A percentile compares a stretch with the other conserved stretches of the same genome.
These are phyloP conservation scores for Paraphaeosphaeria minitans DNA, from an alignment of 2,329 filamentous ascomycete species.

Conservation along the genomic window DNA sequence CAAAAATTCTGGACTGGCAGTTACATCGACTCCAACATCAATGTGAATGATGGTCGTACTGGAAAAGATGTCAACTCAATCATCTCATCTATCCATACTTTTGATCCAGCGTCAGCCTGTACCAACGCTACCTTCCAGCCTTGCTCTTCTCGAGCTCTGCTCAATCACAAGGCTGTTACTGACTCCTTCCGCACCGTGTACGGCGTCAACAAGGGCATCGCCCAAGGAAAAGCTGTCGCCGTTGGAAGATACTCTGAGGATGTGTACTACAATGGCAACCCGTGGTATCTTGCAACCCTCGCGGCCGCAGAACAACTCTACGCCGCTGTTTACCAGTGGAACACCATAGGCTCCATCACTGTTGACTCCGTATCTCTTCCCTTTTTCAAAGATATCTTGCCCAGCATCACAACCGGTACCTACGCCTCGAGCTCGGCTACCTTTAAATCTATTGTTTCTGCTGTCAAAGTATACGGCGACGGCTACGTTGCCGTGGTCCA, in stretches of 20 bases:
- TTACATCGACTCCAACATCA: slow-evolving; percentile 59
- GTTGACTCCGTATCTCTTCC: slow-evolving; percentile 68
- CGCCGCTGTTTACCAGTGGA: slow-evolving; percentile 75
- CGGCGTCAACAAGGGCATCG: slow-evolving; percentile 68
- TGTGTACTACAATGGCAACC: slow-evolving; percentile 76
- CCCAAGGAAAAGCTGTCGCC: slow-evolving; percentile 55
- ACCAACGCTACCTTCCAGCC: slow-evolving; percentile 78
- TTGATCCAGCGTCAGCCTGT: slow-evolving; percentile 70
- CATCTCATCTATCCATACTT: slow-evolving; percentile 60
- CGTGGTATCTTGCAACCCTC: slow-evolving; percentile 77
- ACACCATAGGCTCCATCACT: slow-evolving; percentile 64
- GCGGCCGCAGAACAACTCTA: slow-evolving; percentile 82
- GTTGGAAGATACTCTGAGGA: slow-evolving; percentile 59
- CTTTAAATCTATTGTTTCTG: slow-evolving; percentile 59
- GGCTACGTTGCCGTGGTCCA: slow-evolving; percentile 57
- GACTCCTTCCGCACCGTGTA: slow-evolving; percentile 78
- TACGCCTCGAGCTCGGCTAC: slow-evolving; percentile 65
- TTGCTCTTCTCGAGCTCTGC: slow-evolving; percentile 64
- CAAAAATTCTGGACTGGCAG: slow-evolving; percentile 57
- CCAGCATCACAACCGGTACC: slow-evolving; percentile 52
- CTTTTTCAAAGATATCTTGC: slow-evolving; percentile 72
- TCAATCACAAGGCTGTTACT: slow-evolving; percentile 76
- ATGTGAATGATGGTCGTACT: slow-evolving; percentile 61
- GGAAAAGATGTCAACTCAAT: slow-evolving; percentile 76
- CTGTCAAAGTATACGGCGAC: slow-evolving; percentile 68